Conservation (phyloP, 2,329 filamentous ascomycete species). For the Ascocoryne sarcoides region DNA sequence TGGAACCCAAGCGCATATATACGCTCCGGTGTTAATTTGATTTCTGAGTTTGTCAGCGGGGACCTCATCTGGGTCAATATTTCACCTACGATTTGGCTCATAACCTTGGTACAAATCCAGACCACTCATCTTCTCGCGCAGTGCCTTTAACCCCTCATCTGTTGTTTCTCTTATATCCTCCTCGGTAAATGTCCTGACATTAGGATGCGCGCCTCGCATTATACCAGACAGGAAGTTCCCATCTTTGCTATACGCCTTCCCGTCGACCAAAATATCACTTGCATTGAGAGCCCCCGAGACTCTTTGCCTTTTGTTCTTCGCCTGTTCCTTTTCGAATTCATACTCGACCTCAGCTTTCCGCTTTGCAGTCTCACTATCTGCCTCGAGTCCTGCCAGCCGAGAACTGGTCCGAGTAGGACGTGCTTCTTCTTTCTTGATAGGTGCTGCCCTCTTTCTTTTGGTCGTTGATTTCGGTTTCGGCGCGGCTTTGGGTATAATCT, state of each 20-base stretch:
- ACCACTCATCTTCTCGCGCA: slow-evolving; percentile 69
- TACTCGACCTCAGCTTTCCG: slow-evolving; percentile 60
- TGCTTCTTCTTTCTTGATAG: slow-evolving; percentile 38
- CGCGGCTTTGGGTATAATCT: slow-evolving; percentile 52
- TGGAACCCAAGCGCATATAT: slow-evolving; percentile 86
- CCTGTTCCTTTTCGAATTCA: slow-evolving; percentile 45
- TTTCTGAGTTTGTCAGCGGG: slow-evolving; percentile 43
- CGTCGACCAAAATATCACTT: slow-evolving; percentile 69
- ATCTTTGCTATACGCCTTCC: slow-evolving; percentile 63
- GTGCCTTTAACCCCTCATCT: slow-evolving; percentile 62
- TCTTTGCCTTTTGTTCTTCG: slow-evolving; percentile 52
- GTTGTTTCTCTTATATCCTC: slow-evolving; percentile 73
- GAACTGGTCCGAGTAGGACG: slow-evolving; percentile 50
- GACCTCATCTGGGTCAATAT: not conserved
- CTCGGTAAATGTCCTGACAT: slow-evolving; percentile 77
- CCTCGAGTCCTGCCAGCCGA: slow-evolving; percentile 45
- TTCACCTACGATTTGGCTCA: slow-evolving; percentile 60
- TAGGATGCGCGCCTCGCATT: slow-evolving; percentile 63
- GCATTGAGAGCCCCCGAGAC: slow-evolving; percentile 63
- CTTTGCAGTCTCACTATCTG: slow-evolving; percentile 52
- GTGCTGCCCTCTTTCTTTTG: slow-evolving; percentile 33
- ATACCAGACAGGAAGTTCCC: slow-evolving; percentile 58
- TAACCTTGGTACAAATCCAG: slow-evolving; percentile 77
- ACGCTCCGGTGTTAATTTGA: slow-evolving; percentile 83
- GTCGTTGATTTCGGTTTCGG: slow-evolving; percentile 39